phyloP scores from a whole-genome alignment of 1,284 basidiomycete species.

The Apiotrichum laibachii region DNA sequence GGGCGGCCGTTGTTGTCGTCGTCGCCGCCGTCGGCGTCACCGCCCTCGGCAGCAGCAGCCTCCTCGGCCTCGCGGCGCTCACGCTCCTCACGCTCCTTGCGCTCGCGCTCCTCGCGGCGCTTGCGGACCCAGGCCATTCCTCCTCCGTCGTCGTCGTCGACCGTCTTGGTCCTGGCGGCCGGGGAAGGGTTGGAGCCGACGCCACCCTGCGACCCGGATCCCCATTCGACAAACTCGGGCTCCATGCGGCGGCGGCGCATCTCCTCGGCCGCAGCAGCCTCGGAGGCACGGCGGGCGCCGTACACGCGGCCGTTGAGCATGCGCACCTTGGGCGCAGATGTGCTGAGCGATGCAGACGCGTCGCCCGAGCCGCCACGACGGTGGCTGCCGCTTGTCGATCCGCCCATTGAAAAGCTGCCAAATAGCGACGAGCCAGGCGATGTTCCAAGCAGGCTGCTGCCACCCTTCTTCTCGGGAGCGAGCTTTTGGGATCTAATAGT shows the following conservation, averaged over 20 bases:
- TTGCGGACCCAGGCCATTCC: slow-evolving; percentile 51
- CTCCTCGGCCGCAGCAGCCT: slow-evolving; percentile 35
- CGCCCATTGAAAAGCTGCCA: slow-evolving; percentile 2
- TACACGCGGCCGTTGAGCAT: slow-evolving; percentile 52
- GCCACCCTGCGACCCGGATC: slow-evolving; percentile 17
- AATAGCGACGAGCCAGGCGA: slow-evolving; percentile 6
- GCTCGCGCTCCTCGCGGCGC: slow-evolving; percentile 44
- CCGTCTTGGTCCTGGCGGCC: slow-evolving; percentile 2
- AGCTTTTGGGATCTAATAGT: background rate
- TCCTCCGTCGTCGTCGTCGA: slow-evolving; percentile 48
- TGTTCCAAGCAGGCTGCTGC: background rate
- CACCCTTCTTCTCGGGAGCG: background rate
- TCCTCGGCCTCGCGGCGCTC: slow-evolving; percentile 17
- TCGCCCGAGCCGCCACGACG: slow-evolving; percentile 4
- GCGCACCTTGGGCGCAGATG: slow-evolving; percentile 25
- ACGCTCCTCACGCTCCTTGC: slow-evolving; percentile 28
- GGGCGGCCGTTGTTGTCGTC: slow-evolving; percentile 2
- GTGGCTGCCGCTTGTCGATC: slow-evolving; percentile 4
- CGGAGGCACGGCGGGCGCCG: slow-evolving; percentile 42
- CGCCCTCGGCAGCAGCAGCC: slow-evolving; percentile 1
- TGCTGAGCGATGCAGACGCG: background rate
- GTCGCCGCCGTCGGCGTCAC: background rate
- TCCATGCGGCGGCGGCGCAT: slow-evolving; percentile 31
- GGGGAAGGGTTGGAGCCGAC: slow-evolving; percentile 7
- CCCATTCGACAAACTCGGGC: slow-evolving; percentile 51